Percentiles rank a stretch among this genome's conserved stretches.
Conservation (phyloP, 1,284 basidiomycete species). For the Cryptococcus hybrid region DNA sequence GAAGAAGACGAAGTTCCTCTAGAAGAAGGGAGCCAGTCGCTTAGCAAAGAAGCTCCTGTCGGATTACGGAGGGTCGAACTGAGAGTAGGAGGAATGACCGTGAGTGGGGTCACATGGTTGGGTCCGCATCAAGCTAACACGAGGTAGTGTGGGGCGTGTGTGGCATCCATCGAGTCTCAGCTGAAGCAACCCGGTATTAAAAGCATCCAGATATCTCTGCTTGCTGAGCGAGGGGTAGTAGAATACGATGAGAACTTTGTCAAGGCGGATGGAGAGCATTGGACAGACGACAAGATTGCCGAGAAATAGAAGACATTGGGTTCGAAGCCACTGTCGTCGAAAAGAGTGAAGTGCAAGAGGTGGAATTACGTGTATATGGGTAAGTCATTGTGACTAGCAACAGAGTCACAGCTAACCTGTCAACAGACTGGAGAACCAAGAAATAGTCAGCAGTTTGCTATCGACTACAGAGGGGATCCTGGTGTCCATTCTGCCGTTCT, state of each 20-base stretch:
- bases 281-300: constrained; percentile 76
- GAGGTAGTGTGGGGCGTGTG: constrained; percentile 52
- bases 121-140: constrained; percentile 6
- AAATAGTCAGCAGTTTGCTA: constrained; percentile 26
- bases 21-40: constrained; percentile 6
- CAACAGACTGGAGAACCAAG: constrained; percentile 31
- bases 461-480: constrained; percentile 53
- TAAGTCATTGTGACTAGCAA: constrained; percentile 15
- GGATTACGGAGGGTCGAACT: constrained; percentile 42
- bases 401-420: constrained; percentile 4
- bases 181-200: constrained; percentile 84
- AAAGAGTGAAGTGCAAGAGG: constrained; percentile 35
- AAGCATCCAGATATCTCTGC: constrained; percentile 84
- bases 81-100: constrained; percentile 49
- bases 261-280: constrained; percentile 49
- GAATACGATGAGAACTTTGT: constrained; percentile 70
- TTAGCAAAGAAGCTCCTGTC: constrained; percentile 12
- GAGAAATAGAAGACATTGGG: constrained; percentile 53
- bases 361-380: constrained; percentile 47
- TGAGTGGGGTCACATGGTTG: constrained; percentile 19
- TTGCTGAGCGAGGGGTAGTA: constrained; percentile 88
- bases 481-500: constrained; percentile 73
- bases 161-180: constrained; percentile 82
- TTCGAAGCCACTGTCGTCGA: constrained; percentile 51
- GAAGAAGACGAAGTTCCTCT: constrained; percentile 15